Evolutionary conservation across 768 basidiomycete species (phyloP).

Genomic region (Rhizopogon vulgaris): DNA sequence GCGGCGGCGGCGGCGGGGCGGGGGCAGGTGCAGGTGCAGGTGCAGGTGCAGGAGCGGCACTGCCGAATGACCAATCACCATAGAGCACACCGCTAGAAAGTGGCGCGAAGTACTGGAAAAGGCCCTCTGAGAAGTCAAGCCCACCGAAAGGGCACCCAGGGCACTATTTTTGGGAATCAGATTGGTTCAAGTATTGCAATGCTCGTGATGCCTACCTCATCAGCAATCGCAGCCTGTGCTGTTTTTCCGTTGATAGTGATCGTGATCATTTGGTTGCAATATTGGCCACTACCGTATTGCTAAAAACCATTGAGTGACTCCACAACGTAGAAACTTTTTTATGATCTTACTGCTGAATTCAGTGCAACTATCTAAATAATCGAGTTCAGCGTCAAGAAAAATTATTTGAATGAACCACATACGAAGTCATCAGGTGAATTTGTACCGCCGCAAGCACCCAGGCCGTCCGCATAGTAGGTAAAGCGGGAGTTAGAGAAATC

Average conservation of each 20-base stretch:
- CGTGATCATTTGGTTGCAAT: conserved; percentile 58
- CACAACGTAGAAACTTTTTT: neutral
- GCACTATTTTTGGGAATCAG: conserved; percentile 37
- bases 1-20: conserved; percentile 13
- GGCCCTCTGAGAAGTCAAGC: conserved; percentile 61
- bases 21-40: conserved; percentile 14
- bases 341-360: conserved; percentile 19
- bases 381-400: neutral
- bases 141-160: conserved; percentile 59
- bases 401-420: conserved; percentile 4
- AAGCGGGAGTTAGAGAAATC: conserved; percentile 16
- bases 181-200: neutral
- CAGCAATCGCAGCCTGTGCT: conserved; percentile 51
- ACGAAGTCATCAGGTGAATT: conserved; percentile 30
- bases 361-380: conserved; percentile 47
- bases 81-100: conserved; percentile 46
- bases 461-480: conserved; percentile 36
- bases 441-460: conserved; percentile 36
- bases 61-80: conserved; percentile 49
- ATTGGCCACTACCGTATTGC: conserved; percentile 49
- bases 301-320: conserved; percentile 15
- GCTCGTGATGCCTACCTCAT: conserved; percentile 38
- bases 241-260: conserved; percentile 57
- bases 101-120: conserved; percentile 57
- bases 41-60: conserved; percentile 5